Base-by-base conservation (phyloP, 306 rosid species). In the Amphicarpaea edgeworthii region DNA sequence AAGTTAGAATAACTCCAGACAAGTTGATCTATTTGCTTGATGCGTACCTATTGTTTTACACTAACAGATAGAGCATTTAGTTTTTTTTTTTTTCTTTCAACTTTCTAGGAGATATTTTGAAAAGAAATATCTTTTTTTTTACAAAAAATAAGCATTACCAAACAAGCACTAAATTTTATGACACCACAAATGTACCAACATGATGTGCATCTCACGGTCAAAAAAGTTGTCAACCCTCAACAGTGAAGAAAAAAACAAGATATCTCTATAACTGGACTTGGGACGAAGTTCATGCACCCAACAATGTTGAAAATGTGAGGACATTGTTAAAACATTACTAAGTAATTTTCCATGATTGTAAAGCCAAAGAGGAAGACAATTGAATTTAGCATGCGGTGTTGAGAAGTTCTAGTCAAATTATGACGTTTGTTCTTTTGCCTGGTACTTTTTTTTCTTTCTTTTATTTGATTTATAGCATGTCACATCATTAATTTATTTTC, bases 361-460 rank as follows among this genome's bases (percentile, higher is more conserved):
- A 41, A 53, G 55, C 53, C 40, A 28, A 75, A 57, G 32, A 46
- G 16, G 32, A 51, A 68, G 49, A 78, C 78, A 60, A 60, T 12
- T 66, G 32, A 53, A 55, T 30, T 6, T 30, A 81, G 14, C 81
- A 46, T 23, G 11, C 11, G 61, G 23, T 23, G 23, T 11, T 23
- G 62, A 55, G 34, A 55, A 20, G 23, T 9, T 54, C 6, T 10
- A 21, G 60, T 21, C 60, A 54, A 54, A 55, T 57, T 57, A 57
- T 57, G 63, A 12, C 19, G 40, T 57, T 12, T 57, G 64, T 57
- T 57, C 37, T 57, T 12, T 26, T 57, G 64, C 11, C 38, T 12
- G 6, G 38, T 24, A 24, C 19, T 23, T 7, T 12, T 15, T 46
- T 16, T 19, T 16, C 24, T 12, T 24, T 4, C 14, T 23, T 57